These are phyloP conservation scores for Aspergillus panamensis DNA, from an alignment of 495 filamentous ascomycete genomes.

Conservation along the genomic window DNA sequence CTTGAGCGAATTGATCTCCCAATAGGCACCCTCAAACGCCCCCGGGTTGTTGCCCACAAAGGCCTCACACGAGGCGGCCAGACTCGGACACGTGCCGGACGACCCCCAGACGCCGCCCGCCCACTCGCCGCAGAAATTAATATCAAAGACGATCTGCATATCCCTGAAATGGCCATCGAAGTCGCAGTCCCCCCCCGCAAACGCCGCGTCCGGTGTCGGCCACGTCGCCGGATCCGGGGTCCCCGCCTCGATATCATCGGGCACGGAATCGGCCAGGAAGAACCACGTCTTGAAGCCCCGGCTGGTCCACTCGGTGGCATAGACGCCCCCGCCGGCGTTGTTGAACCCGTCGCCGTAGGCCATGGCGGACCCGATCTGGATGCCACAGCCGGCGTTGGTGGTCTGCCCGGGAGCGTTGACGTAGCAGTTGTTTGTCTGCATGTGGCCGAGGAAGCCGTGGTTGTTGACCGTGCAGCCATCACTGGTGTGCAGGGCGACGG, in stretches of 20 bases:
- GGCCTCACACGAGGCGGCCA: neutral
- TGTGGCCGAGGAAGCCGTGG: conserved; percentile 41
- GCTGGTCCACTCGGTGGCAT: conserved; percentile 61
- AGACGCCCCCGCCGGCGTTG: conserved; percentile 53
- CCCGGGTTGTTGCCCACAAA: neutral
- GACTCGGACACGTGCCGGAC: neutral
- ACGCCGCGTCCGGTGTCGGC: conserved; percentile 56
- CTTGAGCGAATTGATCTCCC: neutral
- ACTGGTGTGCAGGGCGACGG: conserved; percentile 64
- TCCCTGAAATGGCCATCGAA: conserved; percentile 58
- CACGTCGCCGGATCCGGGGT: conserved; percentile 57
- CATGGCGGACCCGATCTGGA: conserved; percentile 31
- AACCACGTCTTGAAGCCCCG: conserved; percentile 60
- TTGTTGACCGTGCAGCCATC: conserved; percentile 53
- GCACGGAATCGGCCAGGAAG: conserved; percentile 47
- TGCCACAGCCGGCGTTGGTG: conserved; percentile 53
- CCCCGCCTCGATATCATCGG: conserved; percentile 47
- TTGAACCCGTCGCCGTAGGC: conserved; percentile 61
- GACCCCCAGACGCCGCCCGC: neutral
- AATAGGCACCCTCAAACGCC: neutral
- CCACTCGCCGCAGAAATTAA: neutral
- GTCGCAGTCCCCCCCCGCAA: conserved; percentile 56
- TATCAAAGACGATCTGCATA: conserved; percentile 50
- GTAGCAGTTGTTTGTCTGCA: conserved; percentile 49
- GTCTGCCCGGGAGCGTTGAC: conserved; percentile 43